Conservation (phyloP, 352 stramenopile genomes). For the Blastocystis sp. region DNA sequence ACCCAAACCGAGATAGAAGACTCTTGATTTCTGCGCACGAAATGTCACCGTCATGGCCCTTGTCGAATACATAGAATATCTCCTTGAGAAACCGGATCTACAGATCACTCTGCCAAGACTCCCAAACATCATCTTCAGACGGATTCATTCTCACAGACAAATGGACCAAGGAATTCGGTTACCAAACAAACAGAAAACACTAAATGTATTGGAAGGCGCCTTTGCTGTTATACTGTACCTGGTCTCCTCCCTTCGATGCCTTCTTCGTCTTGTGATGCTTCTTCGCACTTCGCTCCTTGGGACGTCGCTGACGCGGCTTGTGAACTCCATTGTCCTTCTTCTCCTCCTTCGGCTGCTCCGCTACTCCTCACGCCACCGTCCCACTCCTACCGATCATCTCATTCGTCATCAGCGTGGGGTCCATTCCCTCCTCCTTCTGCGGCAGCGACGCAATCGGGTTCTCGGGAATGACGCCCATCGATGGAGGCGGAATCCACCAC, state of each 20-base stretch:
- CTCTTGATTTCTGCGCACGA: conserved; percentile 1
- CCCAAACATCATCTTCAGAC: neutral
- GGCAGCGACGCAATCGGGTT: conserved; percentile 7
- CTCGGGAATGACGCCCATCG: neutral
- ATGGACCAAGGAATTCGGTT: neutral
- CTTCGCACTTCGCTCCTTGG: neutral
- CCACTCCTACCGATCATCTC: neutral
- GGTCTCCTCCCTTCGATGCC: neutral
- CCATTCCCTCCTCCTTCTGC: neutral
- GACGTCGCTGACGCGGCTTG: neutral
- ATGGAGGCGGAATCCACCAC: conserved; percentile 85
- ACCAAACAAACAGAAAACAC: neutral
- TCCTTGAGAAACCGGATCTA: conserved; percentile 9
- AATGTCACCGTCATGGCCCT: conserved; percentile 15
- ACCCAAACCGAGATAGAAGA: neutral
- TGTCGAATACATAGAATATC: conserved; percentile 24
- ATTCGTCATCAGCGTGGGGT: neutral
- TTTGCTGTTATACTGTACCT: neutral
- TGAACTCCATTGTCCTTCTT: neutral
- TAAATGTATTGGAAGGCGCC: conserved; percentile 4
- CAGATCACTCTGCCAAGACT: neutral
- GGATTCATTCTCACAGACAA: neutral
- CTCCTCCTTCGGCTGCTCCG: neutral
- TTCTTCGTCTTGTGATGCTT: conserved; percentile 12
- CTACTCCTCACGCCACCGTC: neutral